A percentile compares a stretch with the other conserved stretches of the same genome.
Evolutionary conservation across 495 filamentous ascomycete genomes (phyloP).

Genomic region (Bacidia rubella): DNA sequence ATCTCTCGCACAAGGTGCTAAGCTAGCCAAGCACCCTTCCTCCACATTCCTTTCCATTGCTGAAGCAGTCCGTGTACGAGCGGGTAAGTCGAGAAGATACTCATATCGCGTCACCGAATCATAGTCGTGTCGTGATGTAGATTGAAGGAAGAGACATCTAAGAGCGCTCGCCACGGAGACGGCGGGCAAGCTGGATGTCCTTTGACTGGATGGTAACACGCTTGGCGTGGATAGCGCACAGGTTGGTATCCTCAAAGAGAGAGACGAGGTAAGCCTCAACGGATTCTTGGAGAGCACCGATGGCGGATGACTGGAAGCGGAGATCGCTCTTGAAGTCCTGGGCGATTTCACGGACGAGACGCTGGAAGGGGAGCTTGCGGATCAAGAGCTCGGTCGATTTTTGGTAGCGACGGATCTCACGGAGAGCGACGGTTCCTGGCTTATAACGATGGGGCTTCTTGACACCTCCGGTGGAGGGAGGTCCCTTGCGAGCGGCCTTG

Average conservation of each 20-base stretch:
- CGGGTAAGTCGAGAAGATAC: constrained; percentile 16
- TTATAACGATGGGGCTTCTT: constrained; percentile 99
- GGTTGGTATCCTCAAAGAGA: constrained; percentile 99
- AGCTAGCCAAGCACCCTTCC: constrained; percentile 5
- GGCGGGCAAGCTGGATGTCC: constrained; percentile 94
- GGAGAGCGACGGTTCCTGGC: constrained; percentile 99
- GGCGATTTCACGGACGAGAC: constrained; percentile 98
- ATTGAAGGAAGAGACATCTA: constrained; percentile 28
- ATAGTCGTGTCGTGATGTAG: neutral
- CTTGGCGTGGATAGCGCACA: constrained; percentile 99
- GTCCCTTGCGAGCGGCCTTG: constrained; percentile 70
- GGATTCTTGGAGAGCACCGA: constrained; percentile 99
- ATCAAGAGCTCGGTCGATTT: constrained; percentile 99
- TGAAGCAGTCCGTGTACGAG: constrained; percentile 11
- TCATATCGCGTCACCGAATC: neutral
- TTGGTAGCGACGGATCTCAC: constrained; percentile 99
- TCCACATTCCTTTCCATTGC: constrained; percentile 9
- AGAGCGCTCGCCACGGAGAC: constrained; percentile 90
- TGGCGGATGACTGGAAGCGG: constrained; percentile 99
- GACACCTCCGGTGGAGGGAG: constrained; percentile 73
- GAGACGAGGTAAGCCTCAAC: constrained; percentile 99
- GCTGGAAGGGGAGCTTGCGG: constrained; percentile 99
- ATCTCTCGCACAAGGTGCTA: constrained; percentile 17
- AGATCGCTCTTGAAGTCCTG: constrained; percentile 99
- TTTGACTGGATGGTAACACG: constrained; percentile 90